Evolutionary conservation across 768 basidiomycete genomes (phyloP).

Genomic region (Lactarius akahatsu): DNA sequence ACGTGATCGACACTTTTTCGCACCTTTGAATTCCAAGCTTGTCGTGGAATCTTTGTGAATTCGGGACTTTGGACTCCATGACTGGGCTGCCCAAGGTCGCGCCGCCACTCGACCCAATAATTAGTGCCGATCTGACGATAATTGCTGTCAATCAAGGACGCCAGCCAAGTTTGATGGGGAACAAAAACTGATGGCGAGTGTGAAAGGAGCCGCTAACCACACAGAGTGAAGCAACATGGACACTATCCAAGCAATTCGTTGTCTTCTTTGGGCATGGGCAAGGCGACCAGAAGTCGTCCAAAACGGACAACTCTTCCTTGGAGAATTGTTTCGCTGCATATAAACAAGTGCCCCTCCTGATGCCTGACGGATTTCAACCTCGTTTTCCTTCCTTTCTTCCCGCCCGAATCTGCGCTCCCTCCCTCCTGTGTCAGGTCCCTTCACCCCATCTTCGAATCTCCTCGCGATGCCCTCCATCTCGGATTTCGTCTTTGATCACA

Average conservation of each 20-base stretch:
- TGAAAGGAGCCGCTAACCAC: not conserved
- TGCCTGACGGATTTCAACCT: not conserved
- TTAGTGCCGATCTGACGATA: not conserved
- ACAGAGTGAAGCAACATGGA: conserved; percentile 1
- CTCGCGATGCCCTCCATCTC: conserved; percentile 27
- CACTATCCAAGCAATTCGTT: conserved; percentile 9
- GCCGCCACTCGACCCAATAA: too few species aligned
- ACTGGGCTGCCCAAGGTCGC: not conserved
- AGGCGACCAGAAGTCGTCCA: conserved; percentile 18
- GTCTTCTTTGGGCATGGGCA: conserved; percentile 15
- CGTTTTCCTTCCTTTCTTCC: conserved; percentile 2
- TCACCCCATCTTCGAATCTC: not conserved
- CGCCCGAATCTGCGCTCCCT: conserved; percentile 9
- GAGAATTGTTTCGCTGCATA: conserved; percentile 12
- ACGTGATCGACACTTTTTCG: conserved; percentile 10
- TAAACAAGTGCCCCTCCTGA: conserved; percentile 14
- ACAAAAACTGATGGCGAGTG: not conserved
- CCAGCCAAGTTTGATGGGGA: not conserved
- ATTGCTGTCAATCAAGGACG: not conserved
- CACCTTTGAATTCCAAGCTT: conserved; percentile 18
- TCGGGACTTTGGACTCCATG: not conserved
- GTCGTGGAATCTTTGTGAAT: not conserved
- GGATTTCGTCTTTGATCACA: conserved; percentile 24
- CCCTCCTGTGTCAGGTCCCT: conserved; percentile 14
- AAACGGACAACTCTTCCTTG: not conserved